phyloP scores from a whole-genome alignment of 2,329 filamentous ascomycete species.

The Hypomyces perniciosus region DNA sequence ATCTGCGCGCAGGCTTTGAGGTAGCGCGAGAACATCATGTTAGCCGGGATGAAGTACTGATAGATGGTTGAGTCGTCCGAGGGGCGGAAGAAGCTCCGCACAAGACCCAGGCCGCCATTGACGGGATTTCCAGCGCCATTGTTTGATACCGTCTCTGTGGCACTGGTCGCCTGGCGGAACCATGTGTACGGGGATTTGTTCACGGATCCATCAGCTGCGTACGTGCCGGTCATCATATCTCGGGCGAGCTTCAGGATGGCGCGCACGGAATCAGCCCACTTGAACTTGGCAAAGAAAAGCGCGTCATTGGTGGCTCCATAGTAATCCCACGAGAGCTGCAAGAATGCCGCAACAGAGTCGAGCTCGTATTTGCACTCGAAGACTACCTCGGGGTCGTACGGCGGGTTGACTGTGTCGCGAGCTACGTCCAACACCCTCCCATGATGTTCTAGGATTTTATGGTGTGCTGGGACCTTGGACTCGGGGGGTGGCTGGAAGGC shows the following conservation, averaged over 20 bases:
- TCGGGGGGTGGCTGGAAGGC: constrained; percentile 85
- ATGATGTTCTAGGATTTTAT: too few relatives aligned
- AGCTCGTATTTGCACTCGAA: constrained; percentile 98
- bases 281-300: constrained; percentile 64
- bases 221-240: constrained; percentile 68
- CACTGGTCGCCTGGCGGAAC: constrained; percentile 61
- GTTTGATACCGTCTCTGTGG: constrained; percentile 77
- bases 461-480: constrained; percentile 35
- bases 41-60: constrained; percentile 83
- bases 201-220: constrained; percentile 53
- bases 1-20: constrained; percentile 45
- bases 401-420: constrained; percentile 52
- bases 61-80: constrained; percentile 83
- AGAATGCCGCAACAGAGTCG: constrained; percentile 81
- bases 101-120: constrained; percentile 69
- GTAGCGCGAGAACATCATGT: constrained; percentile 73
- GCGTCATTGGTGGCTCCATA: constrained; percentile 65
- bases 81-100: constrained; percentile 83
- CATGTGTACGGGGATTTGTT: constrained; percentile 65
- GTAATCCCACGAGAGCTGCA: constrained; percentile 77
- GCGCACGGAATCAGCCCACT: constrained; percentile 68
- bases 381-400: constrained; percentile 62
- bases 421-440: too few relatives aligned
- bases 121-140: constrained; percentile 75
- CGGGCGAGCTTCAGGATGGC: constrained; percentile 63